Conservation (phyloP, 2,329 filamentous ascomycete species). For the Penicillium sp. region DNA sequence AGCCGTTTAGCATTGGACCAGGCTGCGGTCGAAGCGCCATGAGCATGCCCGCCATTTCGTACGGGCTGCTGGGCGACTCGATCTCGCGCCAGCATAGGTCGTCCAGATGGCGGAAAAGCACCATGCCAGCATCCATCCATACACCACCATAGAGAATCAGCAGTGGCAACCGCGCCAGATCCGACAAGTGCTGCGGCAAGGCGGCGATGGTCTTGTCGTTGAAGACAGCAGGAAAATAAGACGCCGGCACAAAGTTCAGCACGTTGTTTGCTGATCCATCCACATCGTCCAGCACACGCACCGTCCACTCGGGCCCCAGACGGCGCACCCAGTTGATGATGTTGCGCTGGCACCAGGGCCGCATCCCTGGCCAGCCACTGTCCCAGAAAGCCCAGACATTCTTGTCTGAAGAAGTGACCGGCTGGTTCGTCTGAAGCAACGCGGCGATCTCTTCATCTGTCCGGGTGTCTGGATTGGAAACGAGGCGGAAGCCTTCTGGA, state of each 20-base stretch:
- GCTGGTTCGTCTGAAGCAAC: slow-evolving; percentile 12
- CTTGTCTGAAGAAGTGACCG: slow-evolving; percentile 34
- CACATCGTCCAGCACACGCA: slow-evolving; percentile 39
- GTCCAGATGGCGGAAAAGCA: slow-evolving; percentile 40
- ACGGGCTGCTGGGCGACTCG: neutral
- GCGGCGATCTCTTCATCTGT: slow-evolving; percentile 16
- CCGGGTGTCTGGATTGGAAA: too few relatives aligned
- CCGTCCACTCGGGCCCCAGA: slow-evolving; percentile 35
- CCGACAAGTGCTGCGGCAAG: slow-evolving; percentile 36
- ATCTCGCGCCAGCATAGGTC: slow-evolving; percentile 35
- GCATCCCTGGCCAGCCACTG: slow-evolving; percentile 30
- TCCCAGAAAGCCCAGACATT: slow-evolving; percentile 43
- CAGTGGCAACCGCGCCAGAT: slow-evolving; percentile 43
- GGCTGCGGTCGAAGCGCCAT: neutral
- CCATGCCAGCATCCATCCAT: slow-evolving; percentile 42
- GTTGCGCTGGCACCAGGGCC: slow-evolving; percentile 38
- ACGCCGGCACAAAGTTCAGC: slow-evolving; percentile 32
- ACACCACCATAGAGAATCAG: slow-evolving; percentile 24
- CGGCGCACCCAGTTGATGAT: slow-evolving; percentile 39
- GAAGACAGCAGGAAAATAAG: slow-evolving; percentile 39
- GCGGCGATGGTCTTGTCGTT: slow-evolving; percentile 33
- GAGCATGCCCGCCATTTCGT: slow-evolving; percentile 12
- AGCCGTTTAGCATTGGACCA: too few relatives aligned
- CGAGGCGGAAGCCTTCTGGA: too few relatives aligned
- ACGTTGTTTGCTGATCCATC: slow-evolving; percentile 37